These are phyloP conservation scores for Lipomyces lipofer DNA, from an alignment of 805 yeast species.

Conservation along the genomic window DNA sequence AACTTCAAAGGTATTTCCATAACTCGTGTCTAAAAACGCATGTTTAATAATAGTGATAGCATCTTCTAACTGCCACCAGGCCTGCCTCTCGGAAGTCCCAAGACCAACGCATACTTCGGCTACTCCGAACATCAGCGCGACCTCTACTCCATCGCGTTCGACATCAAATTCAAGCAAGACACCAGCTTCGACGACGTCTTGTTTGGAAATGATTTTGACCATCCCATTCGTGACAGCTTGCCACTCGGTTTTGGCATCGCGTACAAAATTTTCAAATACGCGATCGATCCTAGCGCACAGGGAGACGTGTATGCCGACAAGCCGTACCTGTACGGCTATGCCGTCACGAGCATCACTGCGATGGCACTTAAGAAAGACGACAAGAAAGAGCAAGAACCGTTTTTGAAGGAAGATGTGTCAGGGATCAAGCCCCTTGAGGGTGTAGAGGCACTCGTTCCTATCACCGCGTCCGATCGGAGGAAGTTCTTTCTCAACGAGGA, in stretches of 20 bases:
- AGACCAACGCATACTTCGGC: constrained; percentile 35
- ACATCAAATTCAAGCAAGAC: constrained; percentile 45
- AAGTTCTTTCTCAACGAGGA: constrained; percentile 46
- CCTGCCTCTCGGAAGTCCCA: constrained; percentile 21
- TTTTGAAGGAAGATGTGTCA: constrained; percentile 18
- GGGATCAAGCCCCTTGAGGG: neutral
- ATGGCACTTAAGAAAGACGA: constrained; percentile 38
- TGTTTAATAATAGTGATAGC: too few relatives aligned
- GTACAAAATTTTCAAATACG: constrained; percentile 54
- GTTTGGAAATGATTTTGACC: constrained; percentile 69
- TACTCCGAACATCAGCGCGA: constrained; percentile 34
- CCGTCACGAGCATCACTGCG: constrained; percentile 56
- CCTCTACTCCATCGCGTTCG: constrained; percentile 43
- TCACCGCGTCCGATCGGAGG: constrained; percentile 43
- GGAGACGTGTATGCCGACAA: constrained; percentile 62
- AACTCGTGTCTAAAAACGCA: too few relatives aligned
- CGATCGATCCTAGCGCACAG: constrained; percentile 63
- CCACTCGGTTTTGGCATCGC: constrained; percentile 61
- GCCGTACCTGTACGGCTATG: constrained; percentile 66
- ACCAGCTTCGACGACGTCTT: constrained; percentile 45
- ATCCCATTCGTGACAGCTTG: constrained; percentile 57
- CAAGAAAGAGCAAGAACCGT: neutral
- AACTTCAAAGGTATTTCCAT: constrained; percentile 16
- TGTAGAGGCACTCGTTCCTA: constrained; percentile 10
- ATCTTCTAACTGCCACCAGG: too few relatives aligned